These are phyloP conservation scores for Potentilla sterilis DNA, from an alignment of 306 rosid species.

Conservation along the genomic window DNA sequence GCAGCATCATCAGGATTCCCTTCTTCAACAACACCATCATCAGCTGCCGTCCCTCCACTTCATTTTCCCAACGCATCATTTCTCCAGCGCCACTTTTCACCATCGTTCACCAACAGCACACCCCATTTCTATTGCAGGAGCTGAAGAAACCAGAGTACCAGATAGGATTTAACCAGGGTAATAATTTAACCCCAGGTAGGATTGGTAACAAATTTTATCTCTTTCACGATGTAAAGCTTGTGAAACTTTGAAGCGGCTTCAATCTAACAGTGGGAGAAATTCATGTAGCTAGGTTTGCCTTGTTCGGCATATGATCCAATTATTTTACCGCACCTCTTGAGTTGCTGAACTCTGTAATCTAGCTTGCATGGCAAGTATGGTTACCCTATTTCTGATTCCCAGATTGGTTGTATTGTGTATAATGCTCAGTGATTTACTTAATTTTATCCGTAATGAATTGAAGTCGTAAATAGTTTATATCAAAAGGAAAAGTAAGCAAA, in stretches of 20 bases:
- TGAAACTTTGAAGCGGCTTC: not conserved
- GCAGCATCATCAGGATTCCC: constrained; percentile 99
- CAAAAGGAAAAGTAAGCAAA: not conserved
- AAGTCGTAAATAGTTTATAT: not conserved
- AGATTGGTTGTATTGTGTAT: not conserved
- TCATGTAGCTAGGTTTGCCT: not conserved
- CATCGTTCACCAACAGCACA: constrained; percentile 40
- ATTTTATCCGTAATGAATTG: not conserved
- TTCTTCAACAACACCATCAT: constrained; percentile 38
- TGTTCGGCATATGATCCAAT: not conserved
- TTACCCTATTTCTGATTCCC: not conserved
- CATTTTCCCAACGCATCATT: constrained; percentile 43
- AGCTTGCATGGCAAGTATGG: not conserved
- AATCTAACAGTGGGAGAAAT: not conserved
- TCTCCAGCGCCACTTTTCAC: constrained; percentile 45
- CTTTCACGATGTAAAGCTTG: constrained; percentile 27
- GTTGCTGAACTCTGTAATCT: not conserved
- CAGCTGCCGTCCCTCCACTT: constrained; percentile 60
- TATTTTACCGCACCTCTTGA: not conserved
- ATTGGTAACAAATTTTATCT: constrained; percentile 24
- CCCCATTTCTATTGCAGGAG: constrained; percentile 53
- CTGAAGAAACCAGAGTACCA: constrained; percentile 35
- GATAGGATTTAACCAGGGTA: constrained; percentile 20
- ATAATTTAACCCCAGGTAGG: constrained; percentile 13
- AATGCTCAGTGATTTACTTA: not conserved